phyloP scores from a whole-genome alignment of 2,329 filamentous ascomycete genomes.

The Aspergillus viridinutans region DNA sequence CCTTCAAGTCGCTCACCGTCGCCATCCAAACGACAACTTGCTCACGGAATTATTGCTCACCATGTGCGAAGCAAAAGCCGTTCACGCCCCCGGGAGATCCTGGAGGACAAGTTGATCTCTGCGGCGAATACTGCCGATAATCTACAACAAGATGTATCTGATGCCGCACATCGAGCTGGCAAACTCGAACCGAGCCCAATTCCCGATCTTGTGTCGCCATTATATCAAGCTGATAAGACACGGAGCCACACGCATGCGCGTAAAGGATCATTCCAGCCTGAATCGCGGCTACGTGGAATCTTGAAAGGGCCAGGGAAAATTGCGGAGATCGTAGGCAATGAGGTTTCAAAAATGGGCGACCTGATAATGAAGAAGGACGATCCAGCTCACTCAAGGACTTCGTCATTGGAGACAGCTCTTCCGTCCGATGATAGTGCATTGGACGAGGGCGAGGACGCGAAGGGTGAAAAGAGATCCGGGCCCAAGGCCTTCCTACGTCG shows the following conservation, averaged over 20 bases:
- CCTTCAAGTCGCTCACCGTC: conserved; percentile 60
- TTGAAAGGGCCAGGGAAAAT: conserved; percentile 70
- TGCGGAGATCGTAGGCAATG: conserved; percentile 66
- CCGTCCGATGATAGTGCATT: conserved; percentile 47
- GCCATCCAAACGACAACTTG: conserved; percentile 55
- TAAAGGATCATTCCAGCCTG: conserved; percentile 33
- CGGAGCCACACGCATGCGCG: conserved; percentile 18
- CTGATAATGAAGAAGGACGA: conserved; percentile 57
- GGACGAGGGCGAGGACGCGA: conserved; percentile 39
- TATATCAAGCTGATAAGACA: conserved; percentile 20
- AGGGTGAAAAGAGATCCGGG: conserved; percentile 26
- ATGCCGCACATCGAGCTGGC: conserved; percentile 12
- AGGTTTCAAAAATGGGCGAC: conserved; percentile 59
- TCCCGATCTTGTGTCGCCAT: conserved; percentile 22
- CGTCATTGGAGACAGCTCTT: conserved; percentile 42
- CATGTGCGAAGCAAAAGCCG: conserved; percentile 38
- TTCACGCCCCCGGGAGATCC: conserved; percentile 35
- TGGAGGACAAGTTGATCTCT: conserved; percentile 18
- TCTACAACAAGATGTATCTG: conserved; percentile 8
- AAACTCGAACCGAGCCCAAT: conserved; percentile 27
- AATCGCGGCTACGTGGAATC: conserved; percentile 65
- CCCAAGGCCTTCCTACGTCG: conserved; percentile 27
- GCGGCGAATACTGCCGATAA: conserved; percentile 15
- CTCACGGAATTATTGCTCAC: conserved; percentile 38
- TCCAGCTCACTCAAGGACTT: conserved; percentile 38